These are phyloP conservation scores for Claviceps cyperi DNA, from an alignment of 2,329 filamentous ascomycete species.

Conservation along the genomic window DNA sequence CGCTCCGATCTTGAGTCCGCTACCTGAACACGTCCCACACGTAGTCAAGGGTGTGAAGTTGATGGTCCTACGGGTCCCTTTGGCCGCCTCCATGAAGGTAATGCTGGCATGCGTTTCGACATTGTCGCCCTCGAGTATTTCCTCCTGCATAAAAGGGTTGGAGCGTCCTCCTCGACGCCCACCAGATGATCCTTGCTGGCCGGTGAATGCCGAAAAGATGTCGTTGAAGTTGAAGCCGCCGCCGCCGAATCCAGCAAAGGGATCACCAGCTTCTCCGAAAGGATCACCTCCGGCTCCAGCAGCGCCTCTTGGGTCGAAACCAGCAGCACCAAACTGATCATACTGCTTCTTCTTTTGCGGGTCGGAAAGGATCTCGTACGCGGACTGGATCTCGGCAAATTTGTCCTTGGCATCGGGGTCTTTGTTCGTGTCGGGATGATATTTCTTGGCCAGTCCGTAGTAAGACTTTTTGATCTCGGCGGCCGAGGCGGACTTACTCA, in stretches of 20 bases:
- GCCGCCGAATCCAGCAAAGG: constrained; percentile 42
- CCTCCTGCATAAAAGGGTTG: constrained; percentile 53
- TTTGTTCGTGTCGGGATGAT: constrained; percentile 95
- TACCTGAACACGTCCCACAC: constrained; percentile 73
- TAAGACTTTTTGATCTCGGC: constrained; percentile 96
- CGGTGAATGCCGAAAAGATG: constrained; percentile 76
- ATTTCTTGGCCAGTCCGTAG: constrained; percentile 95
- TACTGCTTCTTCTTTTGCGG: constrained; percentile 84
- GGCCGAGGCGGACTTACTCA: constrained; percentile 65
- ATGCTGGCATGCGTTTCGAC: constrained; percentile 91
- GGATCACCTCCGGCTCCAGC: constrained; percentile 41
- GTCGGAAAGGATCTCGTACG: constrained; percentile 89
- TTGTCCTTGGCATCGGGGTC: constrained; percentile 86
- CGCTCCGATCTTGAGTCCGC: constrained; percentile 68
- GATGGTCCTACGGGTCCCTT: constrained; percentile 80
- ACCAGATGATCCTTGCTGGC: constrained; percentile 39
- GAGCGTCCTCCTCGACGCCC: constrained; percentile 33
- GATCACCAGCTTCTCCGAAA: constrained; percentile 49
- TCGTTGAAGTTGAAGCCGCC: constrained; percentile 92
- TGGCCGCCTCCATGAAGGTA: constrained; percentile 91
- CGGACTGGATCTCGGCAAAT: constrained; percentile 82
- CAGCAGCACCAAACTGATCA: constrained; percentile 78
- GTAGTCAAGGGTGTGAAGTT: constrained; percentile 66
- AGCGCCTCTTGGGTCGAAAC: constrained; percentile 64
- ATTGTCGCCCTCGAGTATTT: constrained; percentile 83